A percentile compares a stretch with the other conserved stretches of the same genome.
Evolutionary conservation across 2,329 filamentous ascomycete genomes (phyloP).

Genomic region (Pestalotiopsis sp.): DNA sequence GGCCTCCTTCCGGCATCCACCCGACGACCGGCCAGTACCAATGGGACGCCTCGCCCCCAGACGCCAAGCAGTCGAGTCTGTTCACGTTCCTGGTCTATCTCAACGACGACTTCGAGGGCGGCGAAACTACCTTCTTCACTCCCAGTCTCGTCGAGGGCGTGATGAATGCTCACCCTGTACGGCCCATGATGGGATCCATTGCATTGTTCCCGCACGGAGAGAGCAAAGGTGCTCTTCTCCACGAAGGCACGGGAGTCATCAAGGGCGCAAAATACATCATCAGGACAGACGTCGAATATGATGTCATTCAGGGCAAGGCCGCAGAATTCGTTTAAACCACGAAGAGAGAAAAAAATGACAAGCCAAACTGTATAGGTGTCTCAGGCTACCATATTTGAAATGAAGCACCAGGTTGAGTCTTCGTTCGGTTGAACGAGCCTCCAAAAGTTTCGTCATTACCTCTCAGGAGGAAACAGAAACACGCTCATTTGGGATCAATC

Average conservation of each 20-base stretch:
- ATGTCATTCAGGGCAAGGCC: slow-evolving; percentile 40
- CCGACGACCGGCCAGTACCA: slow-evolving; percentile 57
- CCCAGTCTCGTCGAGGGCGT: slow-evolving; percentile 65
- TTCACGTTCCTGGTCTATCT: slow-evolving; percentile 73
- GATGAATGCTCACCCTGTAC: slow-evolving; percentile 70
- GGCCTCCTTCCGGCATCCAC: slow-evolving; percentile 70
- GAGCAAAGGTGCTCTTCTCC: slow-evolving; percentile 63
- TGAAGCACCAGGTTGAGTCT: background rate
- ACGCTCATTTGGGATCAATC: too few relatives aligned
- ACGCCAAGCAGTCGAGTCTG: slow-evolving; percentile 64
- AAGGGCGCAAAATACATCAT: slow-evolving; percentile 71
- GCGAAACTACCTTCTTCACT: slow-evolving; percentile 73
- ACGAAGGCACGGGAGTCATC: slow-evolving; percentile 72
- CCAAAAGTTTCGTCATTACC: too few relatives aligned
- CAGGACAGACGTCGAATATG: slow-evolving; percentile 71
- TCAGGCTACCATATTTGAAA: background rate
- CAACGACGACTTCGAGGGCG: slow-evolving; percentile 72
- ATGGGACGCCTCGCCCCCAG: slow-evolving; percentile 65
- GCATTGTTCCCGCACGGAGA: slow-evolving; percentile 74
- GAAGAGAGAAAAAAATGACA: too few relatives aligned
- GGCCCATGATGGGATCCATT: slow-evolving; percentile 69
- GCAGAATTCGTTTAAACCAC: too few relatives aligned
- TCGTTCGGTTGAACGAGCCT: too few relatives aligned
- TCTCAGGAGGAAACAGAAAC: too few relatives aligned
- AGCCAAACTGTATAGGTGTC: background rate